phyloP scores from a whole-genome alignment of 2,329 filamentous ascomycete genomes.

The Neonectria neomacrospora region DNA sequence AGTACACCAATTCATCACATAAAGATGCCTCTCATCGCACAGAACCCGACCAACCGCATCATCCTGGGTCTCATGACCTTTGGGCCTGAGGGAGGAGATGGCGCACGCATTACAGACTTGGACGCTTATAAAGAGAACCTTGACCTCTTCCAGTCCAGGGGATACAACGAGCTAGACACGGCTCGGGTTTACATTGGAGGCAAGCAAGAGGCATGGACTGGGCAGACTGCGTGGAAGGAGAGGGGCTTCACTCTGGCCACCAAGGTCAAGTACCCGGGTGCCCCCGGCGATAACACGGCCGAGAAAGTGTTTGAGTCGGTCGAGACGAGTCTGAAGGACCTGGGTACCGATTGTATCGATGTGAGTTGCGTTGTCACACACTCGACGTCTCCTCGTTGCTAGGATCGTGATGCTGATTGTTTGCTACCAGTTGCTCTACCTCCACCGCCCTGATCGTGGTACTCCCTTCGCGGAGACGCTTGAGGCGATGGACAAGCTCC shows the following conservation, averaged over 20 bases:
- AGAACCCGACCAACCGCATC: slow-evolving; percentile 68
- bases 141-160: slow-evolving; percentile 79
- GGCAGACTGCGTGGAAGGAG: slow-evolving; percentile 80
- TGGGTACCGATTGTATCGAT: slow-evolving; percentile 79
- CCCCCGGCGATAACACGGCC: slow-evolving; percentile 69
- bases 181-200: slow-evolving; percentile 78
- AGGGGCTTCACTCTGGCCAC: slow-evolving; percentile 82
- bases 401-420: slow-evolving; percentile 18
- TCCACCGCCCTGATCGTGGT: slow-evolving; percentile 63
- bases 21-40: slow-evolving; percentile 59
- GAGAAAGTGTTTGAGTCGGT: slow-evolving; percentile 73
- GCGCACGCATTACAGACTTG: slow-evolving; percentile 76
- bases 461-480: slow-evolving; percentile 84
- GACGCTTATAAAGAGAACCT: slow-evolving; percentile 77
- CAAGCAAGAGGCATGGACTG: slow-evolving; percentile 82
- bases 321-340: slow-evolving; percentile 75
- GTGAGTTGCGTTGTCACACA: slow-evolving; percentile 50
- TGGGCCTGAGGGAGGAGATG: slow-evolving; percentile 69
- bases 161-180: slow-evolving; percentile 88
- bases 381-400: too few relatives aligned
- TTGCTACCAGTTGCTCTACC: slow-evolving; percentile 49
- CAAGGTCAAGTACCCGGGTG: slow-evolving; percentile 74
- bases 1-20: slow-evolving; percentile 31
- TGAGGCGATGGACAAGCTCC: slow-evolving; percentile 79
- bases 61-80: slow-evolving; percentile 92